Evolutionary conservation across 2,329 filamentous ascomycete species (phyloP), one percentile per base, ranked within the genome.

Genomic region (Pseudogymnoascus sp.): DNA sequence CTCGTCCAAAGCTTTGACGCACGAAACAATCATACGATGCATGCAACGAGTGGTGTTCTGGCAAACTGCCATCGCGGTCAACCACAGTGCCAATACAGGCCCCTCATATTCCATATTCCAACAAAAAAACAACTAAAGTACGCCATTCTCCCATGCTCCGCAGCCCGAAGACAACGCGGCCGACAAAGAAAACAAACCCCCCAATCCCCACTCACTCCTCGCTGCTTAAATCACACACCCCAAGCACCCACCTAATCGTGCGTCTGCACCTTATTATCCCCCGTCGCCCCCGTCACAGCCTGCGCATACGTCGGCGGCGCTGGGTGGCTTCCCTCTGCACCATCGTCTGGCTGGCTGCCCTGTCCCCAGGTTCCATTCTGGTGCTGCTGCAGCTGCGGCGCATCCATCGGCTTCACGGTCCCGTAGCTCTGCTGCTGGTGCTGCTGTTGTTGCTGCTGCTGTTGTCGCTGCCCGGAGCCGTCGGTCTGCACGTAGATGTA

Each of bases 201-300:
- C 26, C 13, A 30, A 13, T 8, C 26, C 38, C n/a, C n/a, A 12
- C 26, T n/a, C 45, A 52, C 45, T 30, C 26, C 26, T 12, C 13
- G 38, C 39, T 13, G 12, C 39, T 15, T n/a, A 45, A 45, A 28
- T n/a, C 41, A 48, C 41, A 15, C n/a, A n/a, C 9, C 19, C 7
- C 21, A 15, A 52, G 45, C 45, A 30, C 45, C 45, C 23, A 30
- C 45, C 26, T 68, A 70, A 62, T 70, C 67, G 35, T 58, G 64
- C 5, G 66, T 64, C 79, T 97, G 94, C 57, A 96, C 79, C 81
- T 97, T 97, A 74, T 96, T 76, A 71, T 97, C 92, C 1, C 90
- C 91, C 68, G 86, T 86, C 62, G 96, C 92, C 1, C 90, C 91
- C 68, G 86, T 86, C 61, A 96, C 86, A 55, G 90, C 92, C 74